Percentiles rank a stretch among this genome's conserved stretches.
phyloP scores from a whole-genome alignment of 179 eudicot genomes.

The Beta corolliflora region DNA sequence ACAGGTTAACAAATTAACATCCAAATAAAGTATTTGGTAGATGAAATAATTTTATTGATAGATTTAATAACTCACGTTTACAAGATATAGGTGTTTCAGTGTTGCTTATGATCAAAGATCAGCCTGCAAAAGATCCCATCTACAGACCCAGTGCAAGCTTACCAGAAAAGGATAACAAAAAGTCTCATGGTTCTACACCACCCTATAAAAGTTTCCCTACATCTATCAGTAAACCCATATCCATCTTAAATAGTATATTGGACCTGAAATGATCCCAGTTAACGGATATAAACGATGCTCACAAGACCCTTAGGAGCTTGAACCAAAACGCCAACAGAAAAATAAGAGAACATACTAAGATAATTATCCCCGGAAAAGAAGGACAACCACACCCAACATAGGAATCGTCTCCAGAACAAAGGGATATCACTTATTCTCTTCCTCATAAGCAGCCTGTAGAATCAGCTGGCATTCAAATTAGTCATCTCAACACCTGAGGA shows the following conservation, averaged over 20 bases:
- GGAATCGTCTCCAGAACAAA: neutral
- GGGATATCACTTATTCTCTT: neutral
- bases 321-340: neutral
- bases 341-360: neutral
- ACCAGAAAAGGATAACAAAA: neutral
- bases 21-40: neutral
- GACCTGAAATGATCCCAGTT: neutral
- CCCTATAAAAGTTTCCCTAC: too few relatives aligned
- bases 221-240: neutral
- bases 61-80: neutral
- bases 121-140: neutral
- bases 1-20: neutral
- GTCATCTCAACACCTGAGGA: neutral
- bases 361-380: neutral
- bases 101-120: neutral
- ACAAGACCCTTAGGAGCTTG: neutral
- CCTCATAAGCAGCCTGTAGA: neutral
- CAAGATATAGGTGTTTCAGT: neutral
- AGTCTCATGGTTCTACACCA: neutral
- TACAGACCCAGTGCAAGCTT: neutral
- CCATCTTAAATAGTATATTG: neutral
- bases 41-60: too few relatives aligned
- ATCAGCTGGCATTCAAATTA: neutral
- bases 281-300: neutral
- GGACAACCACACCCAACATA: neutral